Base-by-base conservation (phyloP, 1,284 basidiomycete species). In the Cutaneotrichosporon sp. region DNA sequence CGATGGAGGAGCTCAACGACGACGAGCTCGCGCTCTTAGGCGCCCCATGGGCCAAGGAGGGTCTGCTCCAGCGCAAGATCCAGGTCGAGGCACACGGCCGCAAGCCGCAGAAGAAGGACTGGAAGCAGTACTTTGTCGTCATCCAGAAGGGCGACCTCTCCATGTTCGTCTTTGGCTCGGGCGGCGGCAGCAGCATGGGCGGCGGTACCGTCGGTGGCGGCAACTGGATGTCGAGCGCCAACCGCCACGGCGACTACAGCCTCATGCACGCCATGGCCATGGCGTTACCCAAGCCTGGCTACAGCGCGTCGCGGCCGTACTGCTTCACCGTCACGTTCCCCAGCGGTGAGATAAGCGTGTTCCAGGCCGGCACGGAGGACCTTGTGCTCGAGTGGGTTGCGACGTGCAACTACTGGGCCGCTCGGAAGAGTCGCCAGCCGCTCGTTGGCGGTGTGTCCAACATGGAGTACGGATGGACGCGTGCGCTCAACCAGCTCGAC, bases 321-420 rank as follows among this genome's bases (percentile, higher is more conserved):
- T 97, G 94, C 76, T 95, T 98, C 86, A 92, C 93, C n/a, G 82
- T 99, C 45, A 95, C 92, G 0, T 83, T 95, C 49, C 84, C 95
- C 0, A 87, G 87, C 65, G 94, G 94, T 22, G 91, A 88, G 7
- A 90, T 93, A 18, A 95, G 89, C 79, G 95, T 97, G 82, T 97
- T 97, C 84, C 95, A 98, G 79, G 92, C 95, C 0, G 95, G 95
- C 1, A 98, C 95, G 2, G 95, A 97, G 72, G 95, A 97, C 69
- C 85, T 99, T 20, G 93, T 97, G 42, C 90, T 91, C 72, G 95
- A 99, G 78, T 99, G 95, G 95, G 94, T 97, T 9, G 89, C 90
- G 34, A 97, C 95, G 0, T 98, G 95, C 85, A 99, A 98, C 81
- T 98, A 98, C 77, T 98, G 95, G 94, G 92, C 95, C 0, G 95